phyloP scores from a whole-genome alignment of 225 moss, liverwort and hornwort species.

The Takakia lepidozioides region DNA sequence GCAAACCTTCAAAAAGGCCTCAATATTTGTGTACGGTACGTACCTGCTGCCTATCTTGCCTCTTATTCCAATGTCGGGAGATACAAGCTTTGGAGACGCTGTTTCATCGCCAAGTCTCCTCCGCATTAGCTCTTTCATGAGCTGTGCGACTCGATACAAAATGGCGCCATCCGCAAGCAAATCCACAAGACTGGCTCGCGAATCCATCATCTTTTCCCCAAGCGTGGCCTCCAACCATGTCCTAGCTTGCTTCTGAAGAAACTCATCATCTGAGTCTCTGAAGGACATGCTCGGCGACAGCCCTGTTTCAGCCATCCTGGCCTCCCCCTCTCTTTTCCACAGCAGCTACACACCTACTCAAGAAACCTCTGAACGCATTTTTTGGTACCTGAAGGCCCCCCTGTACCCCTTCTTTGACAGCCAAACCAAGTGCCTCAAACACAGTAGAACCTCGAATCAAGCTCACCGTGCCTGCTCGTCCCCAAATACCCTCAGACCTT shows the following conservation, averaged over 20 bases:
- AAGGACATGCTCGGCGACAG: no score
- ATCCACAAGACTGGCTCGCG: constrained; percentile 14
- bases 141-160: constrained; percentile 33
- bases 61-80: constrained; percentile 24
- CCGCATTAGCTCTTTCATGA: constrained; percentile 26
- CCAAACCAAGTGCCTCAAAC: no score
- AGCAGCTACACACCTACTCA: no score
- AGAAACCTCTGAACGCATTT: no score
- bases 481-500: no score
- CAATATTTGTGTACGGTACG: constrained; percentile 77
- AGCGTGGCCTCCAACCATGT: constrained; percentile 34
- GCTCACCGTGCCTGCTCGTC: no score
- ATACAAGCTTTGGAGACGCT: constrained; percentile 12
- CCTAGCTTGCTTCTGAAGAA: constrained; percentile 23
- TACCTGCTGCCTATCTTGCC: constrained; percentile 57
- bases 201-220: constrained; percentile 24
- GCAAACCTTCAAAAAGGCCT: constrained; percentile 70
- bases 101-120: constrained; percentile 30
- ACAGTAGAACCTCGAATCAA: no score
- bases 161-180: constrained; percentile 31
- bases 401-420: no score
- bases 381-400: no score
- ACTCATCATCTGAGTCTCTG: no score
- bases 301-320: no score
- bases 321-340: no score